phyloP scores from a whole-genome alignment of 805 yeast species.

The Jamesozyma rosinii region DNA sequence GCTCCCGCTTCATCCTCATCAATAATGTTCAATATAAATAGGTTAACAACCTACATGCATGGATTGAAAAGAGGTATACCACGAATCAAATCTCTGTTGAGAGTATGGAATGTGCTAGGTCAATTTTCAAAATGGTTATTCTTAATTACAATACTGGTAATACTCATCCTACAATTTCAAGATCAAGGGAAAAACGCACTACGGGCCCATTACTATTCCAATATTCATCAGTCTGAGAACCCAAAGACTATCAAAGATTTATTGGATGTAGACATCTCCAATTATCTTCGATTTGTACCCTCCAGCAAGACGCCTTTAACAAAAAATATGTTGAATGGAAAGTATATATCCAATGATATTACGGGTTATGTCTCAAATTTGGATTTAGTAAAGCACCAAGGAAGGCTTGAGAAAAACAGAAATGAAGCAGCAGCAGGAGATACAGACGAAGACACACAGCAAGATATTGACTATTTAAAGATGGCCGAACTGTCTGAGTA shows the following conservation, averaged over 20 bases:
- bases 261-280: conserved; percentile 6
- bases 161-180: background rate
- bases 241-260: conserved; percentile 7
- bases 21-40: too few relatives aligned
- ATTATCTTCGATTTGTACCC: conserved; percentile 4
- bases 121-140: too few relatives aligned
- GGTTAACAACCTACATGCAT: too few relatives aligned
- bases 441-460: background rate
- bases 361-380: conserved; percentile 11
- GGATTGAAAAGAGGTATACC: too few relatives aligned
- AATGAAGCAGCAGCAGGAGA: background rate
- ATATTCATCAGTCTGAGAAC: background rate
- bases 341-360: conserved; percentile 3
- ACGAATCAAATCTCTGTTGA: too few relatives aligned
- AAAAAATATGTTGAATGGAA: conserved; percentile 1
- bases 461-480: background rate
- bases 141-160: background rate
- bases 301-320: conserved; percentile 5
- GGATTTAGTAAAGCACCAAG: conserved; percentile 4
- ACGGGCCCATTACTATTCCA: background rate
- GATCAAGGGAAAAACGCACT: background rate
- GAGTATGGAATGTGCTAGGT: too few relatives aligned
- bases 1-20: too few relatives aligned
- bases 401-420: background rate
- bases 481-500: background rate